Base-by-base conservation (phyloP, 345 rosid genomes). In the Microthlaspi erraticum region DNA sequence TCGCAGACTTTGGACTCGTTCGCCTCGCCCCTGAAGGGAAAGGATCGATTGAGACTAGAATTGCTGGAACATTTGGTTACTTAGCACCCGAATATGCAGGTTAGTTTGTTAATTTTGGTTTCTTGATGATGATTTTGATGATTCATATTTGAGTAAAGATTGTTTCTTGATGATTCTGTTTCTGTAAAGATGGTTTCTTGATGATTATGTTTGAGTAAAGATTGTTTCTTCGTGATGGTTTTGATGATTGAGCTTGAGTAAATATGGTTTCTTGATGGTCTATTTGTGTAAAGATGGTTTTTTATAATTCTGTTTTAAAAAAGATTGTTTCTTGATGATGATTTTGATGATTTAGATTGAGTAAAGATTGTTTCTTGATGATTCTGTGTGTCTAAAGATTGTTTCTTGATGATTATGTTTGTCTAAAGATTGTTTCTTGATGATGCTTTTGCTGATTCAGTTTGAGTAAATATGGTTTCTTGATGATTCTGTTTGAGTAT, bases 11-110 rank as follows among this genome's bases (percentile, higher is more conserved):
- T 34, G 98, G 98, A 34, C 88, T 92, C 3, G 96, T 92, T 16
- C 94, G 98, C 41, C 96, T 88, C 31, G 98, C 98, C 9, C 98
- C 98, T 0, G 96, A 89, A 76, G 98, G 92, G 5, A 85, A 91
- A 74, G 84, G 81, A 46, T 92, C 98, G 1, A 78, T 92, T 34
- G 94, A 88, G 61, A 92, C 98, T 1, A 82, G 91, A 81, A 84
- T 92, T 19, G 98, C 94, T 8, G 98, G 98, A 71, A 92, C 98
- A n/a, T 89, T 89, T 1, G 98, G 98, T 44, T 92, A 92, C 85
- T 80, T 92, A 33, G 98, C 98, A 7, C 98, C 98, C 0, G 98
- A 92, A 76, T 92, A 92, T 69, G 98, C 94, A 71, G 98, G 98
- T 89, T 82, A 14, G 77, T 42, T 38, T 10, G 6, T 11, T 29